These are phyloP conservation scores for Anthracocystis setariae DNA, from an alignment of 1,284 basidiomycete genomes.

Conservation along the genomic window DNA sequence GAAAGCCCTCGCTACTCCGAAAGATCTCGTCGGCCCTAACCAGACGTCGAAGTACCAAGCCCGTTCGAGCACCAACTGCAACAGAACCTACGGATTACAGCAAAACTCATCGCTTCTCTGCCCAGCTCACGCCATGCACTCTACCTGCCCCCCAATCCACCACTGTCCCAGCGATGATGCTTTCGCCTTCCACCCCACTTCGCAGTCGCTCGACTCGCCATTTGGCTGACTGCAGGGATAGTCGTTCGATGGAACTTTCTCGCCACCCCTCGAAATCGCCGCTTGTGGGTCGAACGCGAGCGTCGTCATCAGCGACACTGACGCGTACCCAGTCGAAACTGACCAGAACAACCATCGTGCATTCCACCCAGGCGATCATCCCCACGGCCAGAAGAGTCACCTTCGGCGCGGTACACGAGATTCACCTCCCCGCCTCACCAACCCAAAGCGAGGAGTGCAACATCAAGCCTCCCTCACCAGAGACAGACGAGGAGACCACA, in stretches of 20 bases:
- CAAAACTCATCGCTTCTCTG: neutral
- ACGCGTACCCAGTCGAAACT: neutral
- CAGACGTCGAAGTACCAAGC: neutral
- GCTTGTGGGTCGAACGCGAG: neutral
- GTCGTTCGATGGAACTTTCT: no score
- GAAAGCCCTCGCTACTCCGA: slow-evolving; percentile 1
- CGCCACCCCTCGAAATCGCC: neutral
- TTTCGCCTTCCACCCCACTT: neutral
- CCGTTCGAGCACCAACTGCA: neutral
- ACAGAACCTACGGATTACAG: slow-evolving; percentile 8
- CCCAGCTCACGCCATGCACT: slow-evolving; percentile 4
- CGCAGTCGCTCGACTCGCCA: neutral
- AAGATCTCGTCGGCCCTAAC: slow-evolving; percentile 3
- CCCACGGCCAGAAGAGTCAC: neutral
- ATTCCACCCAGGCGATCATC: neutral
- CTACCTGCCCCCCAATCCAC: neutral
- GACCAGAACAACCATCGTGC: slow-evolving; percentile 1
- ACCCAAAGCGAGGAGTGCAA: no score
- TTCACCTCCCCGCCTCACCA: neutral
- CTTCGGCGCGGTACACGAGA: neutral
- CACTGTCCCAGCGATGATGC: neutral
- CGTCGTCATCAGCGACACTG: no score
- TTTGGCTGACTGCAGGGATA: no score
- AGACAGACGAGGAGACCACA: no score
- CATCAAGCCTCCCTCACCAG: no score